Evolutionary conservation across 1,284 basidiomycete species (phyloP), one percentile per base, ranked within the genome.

Genomic region (Spongispora temasekensis): DNA sequence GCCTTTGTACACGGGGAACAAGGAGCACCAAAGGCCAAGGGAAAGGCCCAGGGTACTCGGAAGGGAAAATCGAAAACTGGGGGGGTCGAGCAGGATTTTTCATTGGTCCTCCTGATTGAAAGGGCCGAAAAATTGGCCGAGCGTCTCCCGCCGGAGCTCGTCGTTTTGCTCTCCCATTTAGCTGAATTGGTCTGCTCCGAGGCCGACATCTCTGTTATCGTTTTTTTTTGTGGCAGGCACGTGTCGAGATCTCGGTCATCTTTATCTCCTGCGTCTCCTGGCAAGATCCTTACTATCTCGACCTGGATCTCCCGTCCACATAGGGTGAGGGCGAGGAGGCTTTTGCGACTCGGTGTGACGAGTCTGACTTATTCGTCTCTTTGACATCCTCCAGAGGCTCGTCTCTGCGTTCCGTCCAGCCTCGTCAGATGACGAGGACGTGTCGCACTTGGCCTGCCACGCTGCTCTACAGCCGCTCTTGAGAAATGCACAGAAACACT

Each of bases 211-310:
- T 55, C 32, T 12, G 55, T 57, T 15, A 34, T 34, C 15, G 7
- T 34, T 34, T 15, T 34, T 32, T 8, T 10, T 52, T 52, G 2
- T 52, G 35, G 23, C 60, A 84, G 83, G 71, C 79, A 9, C 78
- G 75, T 28, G 66, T 79, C 10, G 78, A 80, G 3, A 67, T 83
- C 23, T 84, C 83, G 2, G 83, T 90, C 0, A 78, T 95, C 4
- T 81, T 94, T 56, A 71, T 90, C 30, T 93, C 91, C 1, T 79
- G 85, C 51, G 78, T 84, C 8, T 81, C 83, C 19, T 95, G 93
- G 93, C 86, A 91, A 64, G 91, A 94, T 68, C 93, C 93, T 0
- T 88, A 89, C 65, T 85, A 87, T 68, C 72, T 95, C n/a, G 85
- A 89, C 60, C 74, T 91, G 0, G 75, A 81, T 1, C 76, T 84